Base-by-base conservation (phyloP, 1,139 yeast genomes). In the Saccharomyces hybrid region DNA sequence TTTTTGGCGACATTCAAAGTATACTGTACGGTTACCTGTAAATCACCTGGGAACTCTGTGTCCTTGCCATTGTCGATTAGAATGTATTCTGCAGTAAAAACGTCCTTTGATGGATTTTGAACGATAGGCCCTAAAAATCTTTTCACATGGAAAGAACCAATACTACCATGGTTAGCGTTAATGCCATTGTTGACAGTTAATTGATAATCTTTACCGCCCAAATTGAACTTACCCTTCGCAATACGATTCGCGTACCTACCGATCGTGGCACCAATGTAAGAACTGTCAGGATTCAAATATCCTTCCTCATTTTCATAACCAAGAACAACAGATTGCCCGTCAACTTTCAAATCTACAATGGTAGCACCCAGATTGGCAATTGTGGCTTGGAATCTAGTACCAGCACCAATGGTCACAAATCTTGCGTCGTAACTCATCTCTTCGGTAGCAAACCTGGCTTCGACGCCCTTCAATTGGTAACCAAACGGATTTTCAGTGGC, bases 401-500 rank as follows among this genome's bases (percentile, higher is more conserved):
- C 69, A 23, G 60, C 58, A 48, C 70, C 66, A 16, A 78, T 69
- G 1, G 75, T 72, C 59, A 81, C 81, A 52, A 75, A 67, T 58
- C 84, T 70, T 16, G 60, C 58, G n/a, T 62, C 62, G 44, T 55
- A 62, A 26, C 58, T 57, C n/a, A 58, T 48, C n/a, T 71, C 72
- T 46, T 69, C 57, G 26, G 54, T 56, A 13, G 63, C 63, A 49
- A 64, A 64, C 19, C 50, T 28, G 27, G 58, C 56, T 19, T 57
- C 59, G 11, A 63, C 60, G 50, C 66, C 66, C 48, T 58, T 56
- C 25, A 62, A 52, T 52, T 72, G 68, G 64, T 81, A 86, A 5
- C 93, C 93, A 62, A 69, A 76, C 5, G 93, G 93, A 66, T 86
- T 84, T 64, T 77, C 75, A 14, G 79, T 75, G 28, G 89, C 82